Evolutionary conservation across 2,329 filamentous ascomycete species (phyloP).

Genomic region (Alternaria triticimaculans): DNA sequence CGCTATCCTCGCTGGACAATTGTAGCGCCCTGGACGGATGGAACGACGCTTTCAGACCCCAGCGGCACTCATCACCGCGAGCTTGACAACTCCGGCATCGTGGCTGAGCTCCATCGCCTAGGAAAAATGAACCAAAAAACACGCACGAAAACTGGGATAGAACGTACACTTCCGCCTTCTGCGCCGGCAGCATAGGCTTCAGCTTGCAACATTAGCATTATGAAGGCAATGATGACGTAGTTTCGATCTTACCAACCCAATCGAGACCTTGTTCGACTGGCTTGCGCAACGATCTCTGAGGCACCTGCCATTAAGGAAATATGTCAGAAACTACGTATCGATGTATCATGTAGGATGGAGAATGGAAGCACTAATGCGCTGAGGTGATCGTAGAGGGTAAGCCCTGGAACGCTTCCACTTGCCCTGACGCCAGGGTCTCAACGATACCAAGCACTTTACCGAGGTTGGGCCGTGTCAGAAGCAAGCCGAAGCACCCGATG

Average conservation of each 20-base stretch:
- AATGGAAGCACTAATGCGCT: background rate
- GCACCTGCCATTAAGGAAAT: background rate
- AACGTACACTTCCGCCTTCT: background rate
- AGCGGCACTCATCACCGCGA: background rate
- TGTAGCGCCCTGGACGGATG: background rate
- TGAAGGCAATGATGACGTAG: background rate
- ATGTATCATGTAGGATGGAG: background rate
- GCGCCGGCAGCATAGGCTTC: background rate
- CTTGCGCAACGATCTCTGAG: background rate
- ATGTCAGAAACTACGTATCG: background rate
- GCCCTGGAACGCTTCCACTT: background rate
- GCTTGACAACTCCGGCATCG: background rate
- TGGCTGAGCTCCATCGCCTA: background rate
- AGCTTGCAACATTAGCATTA: background rate
- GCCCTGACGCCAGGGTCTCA: background rate
- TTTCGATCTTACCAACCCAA: background rate
- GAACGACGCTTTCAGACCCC: background rate
- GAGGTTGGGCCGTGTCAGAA: background rate
- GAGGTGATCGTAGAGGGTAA: background rate
- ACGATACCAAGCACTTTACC: background rate
- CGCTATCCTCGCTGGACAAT: background rate
- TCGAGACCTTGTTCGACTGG: background rate
- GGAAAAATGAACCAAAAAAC: background rate
- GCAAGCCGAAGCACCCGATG: background rate
- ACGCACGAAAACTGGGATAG: background rate